Conservation (phyloP, 805 yeast species). For the Candida dendrica region DNA sequence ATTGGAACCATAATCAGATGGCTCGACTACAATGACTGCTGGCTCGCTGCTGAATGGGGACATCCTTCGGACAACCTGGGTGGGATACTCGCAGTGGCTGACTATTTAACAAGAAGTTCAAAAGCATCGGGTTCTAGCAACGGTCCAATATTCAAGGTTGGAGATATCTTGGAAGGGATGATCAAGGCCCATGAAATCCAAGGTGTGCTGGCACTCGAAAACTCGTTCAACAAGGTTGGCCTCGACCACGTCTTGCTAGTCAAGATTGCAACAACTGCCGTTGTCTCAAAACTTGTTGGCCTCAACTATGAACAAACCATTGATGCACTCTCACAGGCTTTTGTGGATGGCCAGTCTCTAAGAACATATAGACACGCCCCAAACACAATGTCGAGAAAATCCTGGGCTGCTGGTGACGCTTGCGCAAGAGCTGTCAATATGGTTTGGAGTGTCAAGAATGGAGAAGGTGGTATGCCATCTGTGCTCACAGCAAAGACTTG, state of each 20-base stretch:
- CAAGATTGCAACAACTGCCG: conserved; percentile 55
- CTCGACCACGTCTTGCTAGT: conserved; percentile 54
- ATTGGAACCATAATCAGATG: conserved; percentile 52
- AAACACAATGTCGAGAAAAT: conserved; percentile 54
- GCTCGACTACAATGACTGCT: conserved; percentile 58
- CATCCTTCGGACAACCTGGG: conserved; percentile 60
- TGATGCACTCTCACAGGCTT: conserved; percentile 52
- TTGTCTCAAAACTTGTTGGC: conserved; percentile 48
- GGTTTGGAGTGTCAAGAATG: conserved; percentile 43
- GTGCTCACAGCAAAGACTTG: conserved; percentile 50
- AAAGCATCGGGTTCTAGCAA: conserved; percentile 29
- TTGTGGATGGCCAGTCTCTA: conserved; percentile 52
- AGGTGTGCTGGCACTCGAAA: conserved; percentile 51
- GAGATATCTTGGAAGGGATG: conserved; percentile 48
- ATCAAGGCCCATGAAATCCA: conserved; percentile 60
- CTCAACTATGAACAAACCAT: conserved; percentile 41
- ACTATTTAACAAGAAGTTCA: conserved; percentile 40
- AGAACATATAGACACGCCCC: conserved; percentile 62
- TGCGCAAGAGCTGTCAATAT: conserved; percentile 51
- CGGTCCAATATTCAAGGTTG: conserved; percentile 38
- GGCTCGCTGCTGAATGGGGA: conserved; percentile 69
- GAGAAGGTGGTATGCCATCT: conserved; percentile 51
- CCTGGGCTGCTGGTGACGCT: conserved; percentile 68
- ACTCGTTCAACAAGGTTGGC: conserved; percentile 54
- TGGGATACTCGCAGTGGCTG: conserved; percentile 52